Percentiles rank a stretch among this genome's conserved stretches.
phyloP scores from a whole-genome alignment of 2,329 filamentous ascomycete genomes.

The Colletotrichum incanum region DNA sequence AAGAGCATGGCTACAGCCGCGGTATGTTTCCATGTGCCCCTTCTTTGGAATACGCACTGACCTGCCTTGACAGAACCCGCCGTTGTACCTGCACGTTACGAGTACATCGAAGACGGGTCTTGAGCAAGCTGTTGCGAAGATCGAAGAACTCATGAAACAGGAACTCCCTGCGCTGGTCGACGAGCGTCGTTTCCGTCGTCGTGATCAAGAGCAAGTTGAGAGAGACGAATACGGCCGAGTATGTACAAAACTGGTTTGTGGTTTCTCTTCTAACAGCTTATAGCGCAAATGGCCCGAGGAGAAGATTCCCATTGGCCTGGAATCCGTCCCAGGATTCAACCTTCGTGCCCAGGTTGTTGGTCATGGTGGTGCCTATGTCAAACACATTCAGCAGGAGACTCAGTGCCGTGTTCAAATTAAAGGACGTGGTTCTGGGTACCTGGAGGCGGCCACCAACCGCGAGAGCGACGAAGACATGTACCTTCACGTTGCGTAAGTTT shows the following conservation, averaged over 20 bases:
- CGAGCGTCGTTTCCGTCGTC: constrained; percentile 89
- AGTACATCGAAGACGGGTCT: constrained; percentile 94
- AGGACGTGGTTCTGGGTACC: constrained; percentile 93
- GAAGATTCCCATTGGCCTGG: constrained; percentile 90
- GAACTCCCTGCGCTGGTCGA: constrained; percentile 96
- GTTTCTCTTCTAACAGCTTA: constrained; percentile 39
- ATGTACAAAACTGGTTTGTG: constrained; percentile 53
- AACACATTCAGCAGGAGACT: constrained; percentile 97
- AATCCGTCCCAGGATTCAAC: constrained; percentile 95
- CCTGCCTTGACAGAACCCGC: constrained; percentile 79
- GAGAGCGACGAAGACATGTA: constrained; percentile 99
- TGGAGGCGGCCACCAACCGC: constrained; percentile 87
- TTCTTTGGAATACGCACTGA: constrained; percentile 16
- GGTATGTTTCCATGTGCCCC: constrained; percentile 69
- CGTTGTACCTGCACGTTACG: constrained; percentile 94
- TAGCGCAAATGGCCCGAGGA: constrained; percentile 99
- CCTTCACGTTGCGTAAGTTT: constrained; percentile 90
- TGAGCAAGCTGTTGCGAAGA: constrained; percentile 87
- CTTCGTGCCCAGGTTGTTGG: constrained; percentile 96
- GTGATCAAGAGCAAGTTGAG: constrained; percentile 86
- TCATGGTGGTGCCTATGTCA: constrained; percentile 94
- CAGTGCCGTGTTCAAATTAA: constrained; percentile 98
- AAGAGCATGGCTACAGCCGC: constrained; percentile 96
- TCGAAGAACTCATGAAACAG: constrained; percentile 96
- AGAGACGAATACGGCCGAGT: constrained; percentile 93